Evolutionary conservation across 1,284 basidiomycete genomes (phyloP), one percentile per base, ranked within the genome.

Genomic region (Ceraceosorus guamensis): DNA sequence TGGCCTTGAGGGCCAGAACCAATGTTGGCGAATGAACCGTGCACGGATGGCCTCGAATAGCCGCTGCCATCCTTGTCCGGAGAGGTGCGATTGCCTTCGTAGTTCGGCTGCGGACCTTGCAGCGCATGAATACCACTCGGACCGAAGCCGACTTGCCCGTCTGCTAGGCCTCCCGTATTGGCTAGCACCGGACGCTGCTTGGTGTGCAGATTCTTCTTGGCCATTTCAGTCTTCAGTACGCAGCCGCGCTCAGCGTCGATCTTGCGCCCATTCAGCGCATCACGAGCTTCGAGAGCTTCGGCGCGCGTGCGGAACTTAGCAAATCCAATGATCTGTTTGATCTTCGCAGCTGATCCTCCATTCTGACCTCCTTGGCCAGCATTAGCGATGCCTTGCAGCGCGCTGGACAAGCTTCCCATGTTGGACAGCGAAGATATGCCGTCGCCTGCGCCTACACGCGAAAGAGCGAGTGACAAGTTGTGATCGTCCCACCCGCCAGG

Each of bases 131-230:
- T n/a, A n/a, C n/a, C n/a, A n/a, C n/a, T n/a, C n/a, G n/a, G n/a
- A n/a, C n/a, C n/a, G n/a, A n/a, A n/a, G n/a, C n/a, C n/a, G n/a
- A n/a, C n/a, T n/a, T n/a, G n/a, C n/a, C n/a, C n/a, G n/a, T n/a
- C n/a, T n/a, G n/a, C n/a, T n/a, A n/a, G n/a, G n/a, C n/a, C n/a
- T n/a, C n/a, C n/a, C 18, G 45, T 46, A 30, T 5, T 48, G 11
- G 52, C 31, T 24, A 57, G 46, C 13, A 55, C 45, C 3, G 59
- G 59, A 4, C 58, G 46, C 50, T 73, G 73, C 59, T 76, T 76
- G 34, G 91, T 95, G 76, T 98, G 93, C 47, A 98, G 77, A 73
- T 98, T 97, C 83, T 98, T 98, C 84, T 98, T 98, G 41, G 93
- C 93, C 90, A 98, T 96, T 79, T 98, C 95, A 14, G 93, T 93